A percentile compares a stretch with the other conserved stretches of the same genome.
Evolutionary conservation across 306 rosid genomes (phyloP).

Genomic region (Vigna nakashimae): DNA sequence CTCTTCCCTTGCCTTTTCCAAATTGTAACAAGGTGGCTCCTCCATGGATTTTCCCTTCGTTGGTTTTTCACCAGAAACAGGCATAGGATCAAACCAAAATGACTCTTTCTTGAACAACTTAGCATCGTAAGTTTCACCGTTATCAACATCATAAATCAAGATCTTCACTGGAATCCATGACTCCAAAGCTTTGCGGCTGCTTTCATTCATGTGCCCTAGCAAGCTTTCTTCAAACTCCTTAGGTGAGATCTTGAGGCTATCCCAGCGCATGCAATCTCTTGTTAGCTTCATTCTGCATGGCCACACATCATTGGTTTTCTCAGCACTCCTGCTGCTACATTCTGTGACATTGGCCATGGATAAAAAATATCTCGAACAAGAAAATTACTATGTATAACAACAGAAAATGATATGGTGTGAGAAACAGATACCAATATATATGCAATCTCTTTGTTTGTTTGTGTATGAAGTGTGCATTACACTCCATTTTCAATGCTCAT

Average conservation of each 20-base stretch:
- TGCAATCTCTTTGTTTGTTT: background rate
- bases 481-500: background rate
- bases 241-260: constrained; percentile 56
- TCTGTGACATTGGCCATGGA: constrained; percentile 19
- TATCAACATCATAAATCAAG: constrained; percentile 57
- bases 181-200: constrained; percentile 45
- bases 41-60: constrained; percentile 12
- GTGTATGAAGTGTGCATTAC: constrained; percentile 18
- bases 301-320: constrained; percentile 42
- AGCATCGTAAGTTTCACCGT: constrained; percentile 51
- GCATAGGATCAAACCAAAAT: constrained; percentile 61
- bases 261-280: constrained; percentile 46
- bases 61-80: constrained; percentile 51
- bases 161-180: constrained; percentile 57
- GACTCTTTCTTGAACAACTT: constrained; percentile 61
- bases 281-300: constrained; percentile 59
- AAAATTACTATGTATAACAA: background rate
- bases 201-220: constrained; percentile 51
- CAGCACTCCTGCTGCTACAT: background rate
- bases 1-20: constrained; percentile 48
- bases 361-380: constrained; percentile 6
- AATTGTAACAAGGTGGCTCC: constrained; percentile 44
- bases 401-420: background rate
- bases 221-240: constrained; percentile 59
- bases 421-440: background rate